These are phyloP conservation scores for Hypsizygus ulmarius DNA, from an alignment of 1,284 basidiomycete genomes.

Conservation along the genomic window DNA sequence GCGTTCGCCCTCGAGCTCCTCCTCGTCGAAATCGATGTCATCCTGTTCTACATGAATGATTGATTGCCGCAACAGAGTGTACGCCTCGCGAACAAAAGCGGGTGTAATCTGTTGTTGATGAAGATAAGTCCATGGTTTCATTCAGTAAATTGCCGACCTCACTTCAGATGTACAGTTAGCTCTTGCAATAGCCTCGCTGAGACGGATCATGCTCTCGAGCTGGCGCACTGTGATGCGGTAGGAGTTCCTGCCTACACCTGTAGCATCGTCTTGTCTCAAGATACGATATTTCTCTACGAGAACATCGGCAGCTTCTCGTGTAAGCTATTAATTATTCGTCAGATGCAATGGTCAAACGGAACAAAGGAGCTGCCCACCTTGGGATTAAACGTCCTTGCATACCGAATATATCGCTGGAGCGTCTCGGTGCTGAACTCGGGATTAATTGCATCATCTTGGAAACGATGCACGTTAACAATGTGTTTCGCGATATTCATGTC, in stretches of 20 bases:
- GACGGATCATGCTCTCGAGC: constrained; percentile 94
- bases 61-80: constrained; percentile 89
- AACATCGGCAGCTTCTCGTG: constrained; percentile 88
- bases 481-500: constrained; percentile 95
- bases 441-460: constrained; percentile 90
- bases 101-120: constrained; percentile 71
- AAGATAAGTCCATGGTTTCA: not conserved
- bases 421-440: constrained; percentile 98
- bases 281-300: constrained; percentile 96
- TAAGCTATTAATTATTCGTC: constrained; percentile 56
- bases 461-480: constrained; percentile 97
- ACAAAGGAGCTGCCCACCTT: constrained; percentile 55
- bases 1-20: constrained; percentile 68
- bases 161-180: constrained; percentile 93
- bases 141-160: constrained; percentile 17
- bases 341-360: not conserved
- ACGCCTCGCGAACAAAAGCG: constrained; percentile 94
- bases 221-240: constrained; percentile 97
- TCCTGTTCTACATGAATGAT: constrained; percentile 99
- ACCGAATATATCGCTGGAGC: constrained; percentile 94
- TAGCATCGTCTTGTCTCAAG: constrained; percentile 89
- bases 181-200: constrained; percentile 95
- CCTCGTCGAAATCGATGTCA: constrained; percentile 96
- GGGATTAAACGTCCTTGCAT: constrained; percentile 94
- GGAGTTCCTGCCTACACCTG: constrained; percentile 85